Evolutionary conservation across 2,329 filamentous ascomycete genomes (phyloP), one percentile per base, ranked within the genome.

Genomic region (Aspergillus sp.): DNA sequence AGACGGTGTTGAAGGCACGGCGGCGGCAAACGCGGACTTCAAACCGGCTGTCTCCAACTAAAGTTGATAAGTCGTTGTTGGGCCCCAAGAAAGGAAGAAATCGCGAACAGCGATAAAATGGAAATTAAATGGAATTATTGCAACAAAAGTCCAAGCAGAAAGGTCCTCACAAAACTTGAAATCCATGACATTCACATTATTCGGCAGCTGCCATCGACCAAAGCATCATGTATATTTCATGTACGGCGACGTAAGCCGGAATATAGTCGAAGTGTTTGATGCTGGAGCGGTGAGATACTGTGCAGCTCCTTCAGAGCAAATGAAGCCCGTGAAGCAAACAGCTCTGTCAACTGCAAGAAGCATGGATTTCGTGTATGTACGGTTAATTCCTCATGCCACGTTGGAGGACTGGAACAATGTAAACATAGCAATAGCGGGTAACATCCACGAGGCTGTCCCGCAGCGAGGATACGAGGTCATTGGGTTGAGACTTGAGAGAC

Each of bases 251-350:
- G 51, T 58, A 40, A 54, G 45, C 46, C 39, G 34, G n/a, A 17
- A 57, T 42, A 56, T 30, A 40, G 6, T 48, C 41, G 33, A 53
- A 34, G 20, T 24, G 37, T 44, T 54, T 58, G 55, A 59, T 45
- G 59, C 52, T 50, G 46, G 62, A 59, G 63, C 58, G 61, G 63
- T 65, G 60, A 62, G 47, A 30, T 30, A 11, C 27, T 30, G 17
- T 48, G 39, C 22, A 39, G 33, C 33, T n/a, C 33, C 41, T 12
- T 51, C 54, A 40, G 27, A 55, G 20, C 56, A 37, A 20, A n/a
- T 33, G 27, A 30, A 30, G 27, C 27, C 8, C 9, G 17, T 52
- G 3, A 22, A 19, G 3, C 33, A 34, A 34, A 50, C n/a, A 40
- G 22, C 55, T 41, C 54, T 46, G 42, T 47, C 56, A 19, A 30